Percentiles rank a stretch among this genome's conserved stretches.
Conservation (phyloP, 208 protist species). For the Acanthamoeba polyphaga region DNA sequence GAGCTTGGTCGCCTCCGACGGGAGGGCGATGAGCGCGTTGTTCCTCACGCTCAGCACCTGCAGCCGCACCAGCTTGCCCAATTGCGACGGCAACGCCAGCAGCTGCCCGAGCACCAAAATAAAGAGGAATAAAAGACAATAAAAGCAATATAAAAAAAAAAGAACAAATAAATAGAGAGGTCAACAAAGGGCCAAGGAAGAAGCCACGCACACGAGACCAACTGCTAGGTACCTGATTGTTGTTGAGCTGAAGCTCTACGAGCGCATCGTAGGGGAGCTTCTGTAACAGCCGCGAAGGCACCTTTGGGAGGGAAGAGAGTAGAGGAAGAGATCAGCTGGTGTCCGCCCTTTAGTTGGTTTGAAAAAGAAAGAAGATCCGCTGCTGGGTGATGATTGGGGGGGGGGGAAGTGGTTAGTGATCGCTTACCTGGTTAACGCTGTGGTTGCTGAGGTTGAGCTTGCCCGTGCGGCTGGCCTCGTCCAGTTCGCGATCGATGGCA, state of each 20-base stretch:
- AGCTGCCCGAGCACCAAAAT: background rate
- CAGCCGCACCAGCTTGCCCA: conserved; percentile 1
- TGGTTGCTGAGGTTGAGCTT: conserved; percentile 58
- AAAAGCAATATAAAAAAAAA: background rate
- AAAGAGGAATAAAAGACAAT: background rate
- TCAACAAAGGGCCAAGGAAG: no score
- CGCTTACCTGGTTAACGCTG: conserved; percentile 27
- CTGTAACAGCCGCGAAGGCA: background rate
- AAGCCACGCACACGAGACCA: no score
- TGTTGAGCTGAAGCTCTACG: conserved; percentile 44
- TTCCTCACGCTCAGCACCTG: conserved; percentile 39
- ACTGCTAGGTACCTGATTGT: conserved; percentile 27
- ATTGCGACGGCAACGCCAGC: conserved; percentile 44
- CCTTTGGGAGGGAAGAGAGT: background rate
- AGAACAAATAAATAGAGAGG: background rate
- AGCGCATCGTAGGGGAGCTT: conserved; percentile 32
- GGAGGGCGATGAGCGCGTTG: conserved; percentile 67
- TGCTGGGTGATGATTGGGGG: background rate
- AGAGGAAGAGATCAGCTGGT: background rate
- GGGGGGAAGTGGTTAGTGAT: no score
- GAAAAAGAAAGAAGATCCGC: background rate
- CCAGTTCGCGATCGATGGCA: background rate
- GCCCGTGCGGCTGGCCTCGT: conserved; percentile 14
- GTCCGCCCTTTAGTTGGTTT: background rate
- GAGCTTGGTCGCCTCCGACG: conserved; percentile 38